Base-by-base conservation (phyloP, 768 basidiomycete genomes). In the Pulveroboletus sp. region DNA sequence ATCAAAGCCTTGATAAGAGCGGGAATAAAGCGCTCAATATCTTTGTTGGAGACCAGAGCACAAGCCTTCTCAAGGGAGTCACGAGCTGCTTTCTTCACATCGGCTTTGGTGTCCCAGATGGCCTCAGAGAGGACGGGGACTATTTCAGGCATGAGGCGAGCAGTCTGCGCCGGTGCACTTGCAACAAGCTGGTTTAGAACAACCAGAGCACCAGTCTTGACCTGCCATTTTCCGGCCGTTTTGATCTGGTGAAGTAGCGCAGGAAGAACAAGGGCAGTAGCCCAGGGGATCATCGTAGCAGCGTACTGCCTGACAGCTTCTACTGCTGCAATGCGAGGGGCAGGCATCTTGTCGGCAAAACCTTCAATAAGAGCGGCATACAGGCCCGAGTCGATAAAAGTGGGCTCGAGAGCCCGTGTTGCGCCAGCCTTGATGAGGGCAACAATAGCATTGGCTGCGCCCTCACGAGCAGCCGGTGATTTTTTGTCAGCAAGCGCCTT, bases 101-200 rank as follows among this genome's bases (percentile, higher is more conserved):
- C 93, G 41, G 93, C 84, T 76, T 97, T 97, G 71, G 93, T 95
- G 72, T 96, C 94, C 95, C 95, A 98, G 62, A 98, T 95, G 51
- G 88, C 92, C 66, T 93, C 94, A 32, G 94, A 71, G 63, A 98
- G 90, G 62, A 97, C 77, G 54, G 94, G 93, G 57, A 97, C 86
- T 55, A 98, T 90, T 41, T 95, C 92, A 52, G 91, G 93, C 77
- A 93, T 94, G 65, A 93, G 87, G 60, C 83, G 85, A 52, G 88
- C 86, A 47, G 80, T 89, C 74, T 94, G 94, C 52, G 71, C 64
- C 41, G 93, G 89, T 27, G 91, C 89, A 62, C 83, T 83, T 57
- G 71, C 75, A 59, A 96, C 87, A 64, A 97, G 82, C 75, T 90
- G 88, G 73, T 96, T 84, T 64, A 96, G 78, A 59, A 86, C 73